Base-by-base conservation (phyloP, 225 moss, liverwort and hornwort genomes). In the Asterella californica region DNA sequence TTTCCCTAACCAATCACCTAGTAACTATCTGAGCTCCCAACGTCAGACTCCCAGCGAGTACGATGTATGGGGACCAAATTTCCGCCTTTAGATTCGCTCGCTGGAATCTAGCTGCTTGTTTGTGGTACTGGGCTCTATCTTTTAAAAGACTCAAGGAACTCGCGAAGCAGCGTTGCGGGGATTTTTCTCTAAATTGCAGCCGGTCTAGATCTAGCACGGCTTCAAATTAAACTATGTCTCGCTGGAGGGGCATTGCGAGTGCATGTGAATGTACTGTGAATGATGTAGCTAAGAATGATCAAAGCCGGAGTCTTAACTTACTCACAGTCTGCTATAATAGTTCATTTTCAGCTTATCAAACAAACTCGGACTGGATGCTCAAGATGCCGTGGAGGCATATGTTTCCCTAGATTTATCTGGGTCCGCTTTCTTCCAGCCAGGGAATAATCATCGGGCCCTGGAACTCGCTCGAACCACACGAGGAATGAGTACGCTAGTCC, bases 161-260 rank as follows among this genome's bases (percentile, higher is more conserved):
- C 27, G 63, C 63, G 32, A 1, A 9, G 24, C n/a, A 24, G 61
- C 61, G 67, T 15, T 33, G 67, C 67, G 12, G 67, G 34, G 32
- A 67, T 67, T 32, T 32, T 67, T 19, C 67, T 67, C 67, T 67
- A 70, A 70, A 45, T 38, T 70, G 21, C 18, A 68, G 68, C 68
- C 68, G 68, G 68, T 3, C n/a, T 65, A 32, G 68, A 36, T 3
- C n/a, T 65, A 32, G 30, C 33, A 11, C 33, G 32, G 65, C 37
- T 68, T 68, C 34, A 36, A 68, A n/a, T n/a, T n/a, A n/a, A n/a
- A 68, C 68, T 68, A 36, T 65, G 65, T 65, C 65, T 65, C 65
- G 2, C 68, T 38, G 14, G 17, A 11, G 38, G 19, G 21, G 21
- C 69, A 38, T 70, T 38, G 30, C 69, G n/a, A 38, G 21, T 70